Evolutionary conservation across 1,284 basidiomycete species (phyloP).

Genomic region (Fistulinella cinereoalba): DNA sequence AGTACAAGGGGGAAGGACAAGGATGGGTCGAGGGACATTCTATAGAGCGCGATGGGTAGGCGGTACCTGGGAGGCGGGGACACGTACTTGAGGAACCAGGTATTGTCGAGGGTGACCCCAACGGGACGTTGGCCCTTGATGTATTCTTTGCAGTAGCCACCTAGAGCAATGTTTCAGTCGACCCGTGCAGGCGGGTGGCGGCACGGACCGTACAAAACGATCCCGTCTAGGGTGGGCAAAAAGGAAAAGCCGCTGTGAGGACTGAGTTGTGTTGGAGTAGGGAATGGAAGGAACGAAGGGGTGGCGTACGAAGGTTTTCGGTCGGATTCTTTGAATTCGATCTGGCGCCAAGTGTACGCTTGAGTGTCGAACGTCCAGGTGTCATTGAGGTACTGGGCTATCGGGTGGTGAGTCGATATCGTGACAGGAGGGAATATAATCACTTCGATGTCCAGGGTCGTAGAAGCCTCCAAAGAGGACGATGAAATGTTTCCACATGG

Average conservation of each 20-base stretch:
- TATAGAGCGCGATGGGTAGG: conserved; percentile 10
- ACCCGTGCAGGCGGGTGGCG: not conserved
- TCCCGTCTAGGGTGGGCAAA: conserved; percentile 76
- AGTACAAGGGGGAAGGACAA: conserved; percentile 45
- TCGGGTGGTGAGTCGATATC: not conserved
- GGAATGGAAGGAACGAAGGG: not conserved
- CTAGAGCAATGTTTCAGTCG: conserved; percentile 32
- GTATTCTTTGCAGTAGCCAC: conserved; percentile 93
- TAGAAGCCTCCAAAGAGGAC: conserved; percentile 88
- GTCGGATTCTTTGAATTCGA: conserved; percentile 72
- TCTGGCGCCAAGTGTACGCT: conserved; percentile 85
- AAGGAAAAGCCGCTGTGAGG: conserved; percentile 88
- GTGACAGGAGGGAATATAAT: conserved; percentile 11
- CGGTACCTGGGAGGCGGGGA: not conserved
- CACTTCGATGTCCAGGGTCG: conserved; percentile 77
- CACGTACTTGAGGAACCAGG: conserved; percentile 80
- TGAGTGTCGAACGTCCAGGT: conserved; percentile 87
- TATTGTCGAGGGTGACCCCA: conserved; percentile 88
- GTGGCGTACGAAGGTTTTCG: conserved; percentile 62
- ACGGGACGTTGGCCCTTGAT: conserved; percentile 82
- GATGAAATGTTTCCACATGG: conserved; percentile 85
- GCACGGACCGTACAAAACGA: conserved; percentile 72
- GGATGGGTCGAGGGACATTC: conserved; percentile 36
- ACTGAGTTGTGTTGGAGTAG: conserved; percentile 36
- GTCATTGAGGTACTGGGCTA: conserved; percentile 84